Base-by-base conservation (phyloP, 2,329 filamentous ascomycete species). In the Xylaria sp. region DNA sequence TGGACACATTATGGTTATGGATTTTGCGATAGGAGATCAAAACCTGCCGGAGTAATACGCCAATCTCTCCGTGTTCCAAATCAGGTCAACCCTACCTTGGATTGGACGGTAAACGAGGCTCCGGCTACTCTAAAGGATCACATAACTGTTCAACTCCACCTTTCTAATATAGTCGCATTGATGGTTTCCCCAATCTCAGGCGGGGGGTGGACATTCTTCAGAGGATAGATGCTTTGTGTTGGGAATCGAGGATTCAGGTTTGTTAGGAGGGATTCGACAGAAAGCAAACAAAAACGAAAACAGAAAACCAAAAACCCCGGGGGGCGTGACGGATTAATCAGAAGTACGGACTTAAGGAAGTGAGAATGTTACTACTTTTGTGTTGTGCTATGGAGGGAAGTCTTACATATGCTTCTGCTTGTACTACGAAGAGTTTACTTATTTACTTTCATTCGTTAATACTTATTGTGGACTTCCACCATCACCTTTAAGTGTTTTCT, bases 1-100 rank as follows among this genome's bases (percentile, higher is more conserved):
- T 84, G 81, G 81, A 84, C 78, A 83, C 75, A 78, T 81, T 72
- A 83, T 82, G 77, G 71, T 83, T 83, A 83, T 76, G 76, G 72
- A 76, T 81, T 81, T 82, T 82, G 79, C 78, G 76, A 78, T 79
- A 79, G 75, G 72, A 61, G 52, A 54, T 61, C 59, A 56, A 59
- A 46, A 54, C 48, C 59, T 64, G 6, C 56, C 56, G 49, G 54
- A 61, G 54, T 46, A 53, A 45, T 54, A 54, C 53, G 40, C 59
- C 57, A 54, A 51, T 55, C 52, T 58, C 53, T 56, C 51, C 53
- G 53, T 51, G 45, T 57, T 55, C 34, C 52, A 58, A 57, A 55
- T 52, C 44, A 45, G 52, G 48, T 55, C 52, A 48, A n/a, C 44
- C 43, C 40, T 40, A 50, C 29, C 49, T 51, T 48, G 51, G 58